Evolutionary conservation across 352 stramenopile species (phyloP), one percentile per base, ranked within the genome.

Genomic region (Phytopythium boreale): DNA sequence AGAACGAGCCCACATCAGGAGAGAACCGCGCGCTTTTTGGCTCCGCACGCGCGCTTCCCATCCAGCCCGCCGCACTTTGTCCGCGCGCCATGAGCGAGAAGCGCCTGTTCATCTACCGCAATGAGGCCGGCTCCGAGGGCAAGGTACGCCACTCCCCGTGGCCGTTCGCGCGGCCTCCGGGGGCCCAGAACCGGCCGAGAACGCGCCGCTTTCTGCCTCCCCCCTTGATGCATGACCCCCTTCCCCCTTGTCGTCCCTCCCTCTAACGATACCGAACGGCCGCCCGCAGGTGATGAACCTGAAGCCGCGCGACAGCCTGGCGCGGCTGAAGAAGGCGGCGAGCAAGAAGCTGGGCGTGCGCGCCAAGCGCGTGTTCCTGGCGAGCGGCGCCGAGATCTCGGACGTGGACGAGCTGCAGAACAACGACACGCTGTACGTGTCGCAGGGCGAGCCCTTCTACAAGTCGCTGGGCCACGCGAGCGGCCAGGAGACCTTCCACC

Each of bases 341-440:
- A 92, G 86, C 64, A 95, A 94, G 73, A 96, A 96, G 68, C 76
- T 95, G 52, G 75, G 79, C 20, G 64, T 96, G 63, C 82, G 85
- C 34, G 84, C 84, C 24, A 93, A 90, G 67, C 67, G 82, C 62
- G 69, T 94, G 62, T 96, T 93, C 61, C 77, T 93, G 2, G 80
- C 87, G 15, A 93, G 77, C 15, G 86, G 84, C 57, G 86, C 84
- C 27, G 88, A 96, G 72, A 90, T 95, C 72, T 82, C 84, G 43
- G 84, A 92, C 66, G 84, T 95, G 24, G 85, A 95, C 67, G 84
- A 95, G 74, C 73, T 96, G 56, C 80, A 93, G 75, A 93, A 94
- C 77, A 93, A 96, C 72, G 88, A 95, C 69, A 92, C 86, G 71
- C 75, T 96, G 22, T 92, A 95, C 65, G 74, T 95, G 36, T 95